phyloP scores from a whole-genome alignment of 2,329 filamentous ascomycete genomes.

The Colletotrichum sp. region DNA sequence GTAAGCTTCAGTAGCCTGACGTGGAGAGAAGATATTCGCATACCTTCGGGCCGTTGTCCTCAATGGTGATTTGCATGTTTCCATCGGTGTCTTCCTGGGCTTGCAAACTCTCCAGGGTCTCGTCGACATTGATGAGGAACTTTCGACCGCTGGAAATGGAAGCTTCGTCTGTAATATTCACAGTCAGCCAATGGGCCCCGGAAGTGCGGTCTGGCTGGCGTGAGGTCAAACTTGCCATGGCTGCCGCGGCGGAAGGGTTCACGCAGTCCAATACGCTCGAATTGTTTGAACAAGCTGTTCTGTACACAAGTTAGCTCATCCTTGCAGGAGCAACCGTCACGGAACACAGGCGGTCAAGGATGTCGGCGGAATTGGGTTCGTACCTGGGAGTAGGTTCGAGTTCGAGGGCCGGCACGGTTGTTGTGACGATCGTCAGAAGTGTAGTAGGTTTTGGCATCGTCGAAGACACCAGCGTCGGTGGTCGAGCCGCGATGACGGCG shows the following conservation, averaged over 20 bases:
- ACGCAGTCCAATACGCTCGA: slow-evolving; percentile 55
- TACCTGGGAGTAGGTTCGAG: slow-evolving; percentile 63
- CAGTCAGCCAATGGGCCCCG: not conserved
- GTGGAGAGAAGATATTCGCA: slow-evolving; percentile 4
- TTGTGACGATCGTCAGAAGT: slow-evolving; percentile 59
- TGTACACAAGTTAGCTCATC: slow-evolving; percentile 28
- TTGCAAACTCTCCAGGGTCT: slow-evolving; percentile 79
- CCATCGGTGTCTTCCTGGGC: slow-evolving; percentile 90
- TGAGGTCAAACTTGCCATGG: slow-evolving; percentile 50
- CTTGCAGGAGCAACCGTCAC: not conserved
- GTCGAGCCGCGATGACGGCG: slow-evolving; percentile 38
- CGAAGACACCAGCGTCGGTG: slow-evolving; percentile 56
- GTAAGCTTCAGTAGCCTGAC: slow-evolving; percentile 1
- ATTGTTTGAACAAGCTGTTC: slow-evolving; percentile 59
- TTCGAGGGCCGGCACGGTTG: slow-evolving; percentile 54
- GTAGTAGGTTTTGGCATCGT: slow-evolving; percentile 66
- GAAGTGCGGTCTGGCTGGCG: not conserved
- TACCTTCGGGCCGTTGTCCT: slow-evolving; percentile 92
- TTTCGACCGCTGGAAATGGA: slow-evolving; percentile 67
- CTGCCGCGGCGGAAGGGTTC: slow-evolving; percentile 65
- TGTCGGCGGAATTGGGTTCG: slow-evolving; percentile 7
- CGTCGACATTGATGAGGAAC: slow-evolving; percentile 86
- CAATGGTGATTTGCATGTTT: slow-evolving; percentile 97
- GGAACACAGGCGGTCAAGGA: not conserved
- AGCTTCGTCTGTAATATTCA: slow-evolving; percentile 68